Base-by-base conservation (phyloP, 306 rosid genomes). In the Abrus pulchellus region DNA sequence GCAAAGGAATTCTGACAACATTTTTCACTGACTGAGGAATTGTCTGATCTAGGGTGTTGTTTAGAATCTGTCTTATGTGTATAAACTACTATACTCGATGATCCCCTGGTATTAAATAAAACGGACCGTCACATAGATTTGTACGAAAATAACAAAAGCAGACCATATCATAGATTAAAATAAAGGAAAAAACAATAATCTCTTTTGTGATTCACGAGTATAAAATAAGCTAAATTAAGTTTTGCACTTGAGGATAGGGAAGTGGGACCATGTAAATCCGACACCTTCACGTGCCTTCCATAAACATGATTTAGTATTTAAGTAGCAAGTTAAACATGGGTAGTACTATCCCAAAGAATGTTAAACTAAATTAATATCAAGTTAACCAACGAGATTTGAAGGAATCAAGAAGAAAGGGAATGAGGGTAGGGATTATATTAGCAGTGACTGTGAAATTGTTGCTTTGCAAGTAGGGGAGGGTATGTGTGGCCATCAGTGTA, bases 211-310 rank as follows among this genome's bases (percentile, higher is more conserved):
- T 78, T 30, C 20, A 57, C 60, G 60, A 32, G n/a, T 10, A 45
- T 27, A 68, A 54, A 66, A 75, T 81, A 81, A 33, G 67, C 67
- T 27, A 11, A 29, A 11, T 14, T 27, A 55, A 73, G 47, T 29
- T 44, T 64, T 57, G 27, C 67, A 61, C 59, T 84, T 68, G 2
- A 66, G 57, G 78, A 76, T 12, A 54, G 28, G n/a, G 64, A 30
- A 49, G 60, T 82, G 77, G 87, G 87, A 27, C 53, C 79, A 29
- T 80, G 20, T n/a, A 85, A 76, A 57, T 80, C 76, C 84, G 78
- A 85, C 93, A 87, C 34, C 13, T 27, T 83, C 92, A 86, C 90
- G 77, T 89, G 96, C 86, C 32, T 70, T 36, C 86, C 87, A 86
- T 69, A 78, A 67, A 12, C 74, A 48, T 34, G 62, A 69, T 33